phyloP scores from a whole-genome alignment of 768 basidiomycete species.

The Steccherinum ochraceum region DNA sequence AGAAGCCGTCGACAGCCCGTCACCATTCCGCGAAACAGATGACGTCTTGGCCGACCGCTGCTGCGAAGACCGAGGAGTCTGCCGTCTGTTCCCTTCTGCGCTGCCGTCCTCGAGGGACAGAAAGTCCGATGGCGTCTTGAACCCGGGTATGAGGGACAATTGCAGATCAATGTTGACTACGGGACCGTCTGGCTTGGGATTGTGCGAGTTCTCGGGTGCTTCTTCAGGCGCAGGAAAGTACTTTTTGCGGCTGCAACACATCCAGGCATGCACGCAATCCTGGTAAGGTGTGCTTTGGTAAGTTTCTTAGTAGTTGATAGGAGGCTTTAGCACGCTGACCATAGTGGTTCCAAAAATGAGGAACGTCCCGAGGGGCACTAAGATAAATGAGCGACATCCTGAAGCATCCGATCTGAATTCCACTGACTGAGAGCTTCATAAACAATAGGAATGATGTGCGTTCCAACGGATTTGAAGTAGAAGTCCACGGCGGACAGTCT shows the following conservation, averaged over 20 bases:
- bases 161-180: background rate
- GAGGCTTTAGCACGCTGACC: background rate
- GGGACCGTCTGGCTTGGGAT: too few relatives aligned
- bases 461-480: background rate
- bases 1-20: background rate
- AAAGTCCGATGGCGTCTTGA: background rate
- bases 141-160: background rate
- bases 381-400: too few relatives aligned
- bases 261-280: slow-evolving; percentile 4
- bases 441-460: slow-evolving; percentile 8
- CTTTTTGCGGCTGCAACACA: background rate
- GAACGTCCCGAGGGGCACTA: slow-evolving; percentile 16
- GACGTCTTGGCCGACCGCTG: background rate
- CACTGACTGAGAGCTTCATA: slow-evolving; percentile 9
- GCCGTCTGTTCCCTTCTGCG: background rate
- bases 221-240: too few relatives aligned
- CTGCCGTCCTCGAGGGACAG: background rate
- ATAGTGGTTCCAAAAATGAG: slow-evolving; percentile 8
- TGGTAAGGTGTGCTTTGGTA: background rate
- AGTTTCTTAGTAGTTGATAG: too few relatives aligned
- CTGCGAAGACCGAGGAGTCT: background rate
- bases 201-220: too few relatives aligned
- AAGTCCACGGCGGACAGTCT: slow-evolving; percentile 6
- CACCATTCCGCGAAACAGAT: background rate
- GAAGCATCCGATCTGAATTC: too few relatives aligned